Evolutionary conservation across 768 basidiomycete genomes (phyloP), one percentile per base, ranked within the genome.

Genomic region (Filobasidium wieringae): DNA sequence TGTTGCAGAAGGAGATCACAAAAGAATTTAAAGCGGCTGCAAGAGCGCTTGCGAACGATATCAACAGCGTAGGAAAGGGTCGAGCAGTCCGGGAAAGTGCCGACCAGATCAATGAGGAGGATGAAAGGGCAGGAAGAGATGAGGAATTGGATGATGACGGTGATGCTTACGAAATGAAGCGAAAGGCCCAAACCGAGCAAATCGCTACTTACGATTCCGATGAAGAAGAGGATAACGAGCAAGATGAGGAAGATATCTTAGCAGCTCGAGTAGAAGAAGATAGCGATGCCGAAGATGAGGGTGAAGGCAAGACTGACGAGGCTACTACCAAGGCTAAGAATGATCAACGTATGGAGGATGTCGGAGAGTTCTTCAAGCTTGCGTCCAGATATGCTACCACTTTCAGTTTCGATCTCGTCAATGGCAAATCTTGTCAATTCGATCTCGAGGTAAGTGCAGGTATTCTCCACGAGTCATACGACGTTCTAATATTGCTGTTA

Each of bases 11-110:
- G 72, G 90, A 96, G 74, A 85, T 97, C 64, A 75, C 81, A 56
- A 73, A 77, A 12, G 93, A 96, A 76, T 81, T 97, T 79, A 89
- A 86, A 76, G 85, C 82, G 70, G 86, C 90, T 67, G 74, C 87
- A 61, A 88, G 82, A 74, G 80, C 77, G 60, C 86, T 91, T 70
- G 85, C 85, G 53, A 78, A 81, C 31, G 84, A 88, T 61, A 77
- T 93, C 49, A 63, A 66, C 36, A 58, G 60, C 27, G 68, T 75
- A 15, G 95, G 93, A 5, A 84, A 88, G 68, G 92, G 90, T 9
- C 55, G 71, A 11, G 61, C 59, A 30, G 66, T 70, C 19, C 57
- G 57, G 7, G 58, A 54, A 24, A 53, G 61, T 9, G 57, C 31
- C 29, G 83, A 82, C 53, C 72, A 75, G 14, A 74, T 76, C 31